Evolutionary conservation across 805 yeast genomes (phyloP).

Genomic region (Pichia cephalocereana): DNA sequence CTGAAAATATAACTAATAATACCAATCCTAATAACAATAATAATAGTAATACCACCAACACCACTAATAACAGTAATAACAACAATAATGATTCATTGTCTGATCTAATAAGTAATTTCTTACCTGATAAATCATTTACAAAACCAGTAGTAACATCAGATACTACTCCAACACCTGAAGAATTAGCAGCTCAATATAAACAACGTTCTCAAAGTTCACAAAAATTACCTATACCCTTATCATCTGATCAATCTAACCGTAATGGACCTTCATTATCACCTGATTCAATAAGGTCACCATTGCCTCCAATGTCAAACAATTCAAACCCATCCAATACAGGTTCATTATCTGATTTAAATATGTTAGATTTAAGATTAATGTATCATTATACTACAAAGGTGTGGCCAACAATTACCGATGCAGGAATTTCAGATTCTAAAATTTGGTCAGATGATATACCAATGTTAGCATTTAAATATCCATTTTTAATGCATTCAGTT

Average conservation of each 20-base stretch:
- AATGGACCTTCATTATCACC: slow-evolving; percentile 21
- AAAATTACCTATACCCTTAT: slow-evolving; percentile 1
- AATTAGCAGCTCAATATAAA: slow-evolving; percentile 15
- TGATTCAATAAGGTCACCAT: slow-evolving; percentile 22
- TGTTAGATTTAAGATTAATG: slow-evolving; percentile 73
- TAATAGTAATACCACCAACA: not conserved
- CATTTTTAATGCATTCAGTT: slow-evolving; percentile 86
- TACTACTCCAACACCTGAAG: slow-evolving; percentile 13
- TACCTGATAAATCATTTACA: slow-evolving; percentile 4
- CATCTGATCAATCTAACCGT: not conserved
- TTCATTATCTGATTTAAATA: slow-evolving; percentile 34
- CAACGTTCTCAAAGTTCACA: slow-evolving; percentile 9
- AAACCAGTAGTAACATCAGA: not conserved
- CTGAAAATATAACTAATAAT: not conserved
- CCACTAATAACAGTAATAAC: not conserved
- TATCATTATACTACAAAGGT: slow-evolving; percentile 82
- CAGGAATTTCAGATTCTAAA: slow-evolving; percentile 78
- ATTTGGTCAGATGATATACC: slow-evolving; percentile 90
- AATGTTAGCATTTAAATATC: slow-evolving; percentile 75
- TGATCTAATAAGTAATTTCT: slow-evolving; percentile 7
- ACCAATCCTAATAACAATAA: not conserved
- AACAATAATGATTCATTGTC: slow-evolving; percentile 3
- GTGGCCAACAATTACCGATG: slow-evolving; percentile 79
- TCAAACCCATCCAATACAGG: slow-evolving; percentile 8
- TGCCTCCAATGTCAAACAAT: slow-evolving; percentile 16